Base-by-base conservation (phyloP, 75 land plant genomes). In the Adiantum capillusveneris region DNA sequence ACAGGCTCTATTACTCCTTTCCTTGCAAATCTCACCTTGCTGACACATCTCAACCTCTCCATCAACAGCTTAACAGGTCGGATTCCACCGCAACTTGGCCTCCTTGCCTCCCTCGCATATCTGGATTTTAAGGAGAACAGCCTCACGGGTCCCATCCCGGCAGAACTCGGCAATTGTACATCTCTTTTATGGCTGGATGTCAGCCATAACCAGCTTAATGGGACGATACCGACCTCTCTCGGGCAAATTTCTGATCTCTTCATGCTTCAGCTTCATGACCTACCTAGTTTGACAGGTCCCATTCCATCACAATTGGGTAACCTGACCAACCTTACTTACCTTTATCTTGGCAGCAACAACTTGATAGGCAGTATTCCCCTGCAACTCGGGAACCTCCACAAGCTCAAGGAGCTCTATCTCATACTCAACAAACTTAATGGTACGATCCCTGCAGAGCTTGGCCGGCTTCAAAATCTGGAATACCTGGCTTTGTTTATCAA, bases 101-200 rank as follows among this genome's bases (percentile, higher is more conserved):
- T 74, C 72, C 80, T 83, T 39, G 68, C 79, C 18, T 74, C 57
- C 36, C 62, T 91, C 22, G 65, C 63, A 20, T 73, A 68, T 37
- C 41, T 91, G 51, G 76, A 77, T 52, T 58, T 91, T 52, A 79
- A 85, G 11, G 83, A 76, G 53, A 91, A 91, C 60, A 59, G 66
- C 20, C 81, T 91, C 29, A 67, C 86, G 16, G 93, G 88, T 7
- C 53, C 50, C 3, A 83, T 79, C 19, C 96, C 79, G 1, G 37
- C 66, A 9, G 69, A 64, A 21, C 64, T 78, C 26, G 86, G 74
- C 31, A 67, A 73, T 39, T 90, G 79, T 56, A 36, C 49, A 0
- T 73, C 71, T 39, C 49, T 94, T 56, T 71, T 76, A 36, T 61
- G 76, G 28, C 65, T 94, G 42, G 93, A 85, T 64, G 72, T 93